Evolutionary conservation across 352 stramenopile species (phyloP), one percentile per base, ranked within the genome.

Genomic region (Hyaloperonospora brassicae): DNA sequence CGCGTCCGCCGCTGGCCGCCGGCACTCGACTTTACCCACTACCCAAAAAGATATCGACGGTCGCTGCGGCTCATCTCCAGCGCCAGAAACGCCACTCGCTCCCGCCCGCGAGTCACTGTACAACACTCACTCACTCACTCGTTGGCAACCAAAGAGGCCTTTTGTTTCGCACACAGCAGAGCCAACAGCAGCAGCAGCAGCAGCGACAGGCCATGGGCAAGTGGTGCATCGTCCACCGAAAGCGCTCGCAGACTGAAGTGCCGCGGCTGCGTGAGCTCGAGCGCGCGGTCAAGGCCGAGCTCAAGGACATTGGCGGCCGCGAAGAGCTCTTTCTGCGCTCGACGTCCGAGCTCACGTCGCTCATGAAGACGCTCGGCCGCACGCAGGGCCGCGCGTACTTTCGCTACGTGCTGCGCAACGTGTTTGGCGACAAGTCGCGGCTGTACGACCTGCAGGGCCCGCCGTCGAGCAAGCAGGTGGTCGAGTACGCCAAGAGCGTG

Each of bases 271-370:
- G 80, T 43, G 77, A 82, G 42, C 75, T 92, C 9, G 76, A 88
- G 60, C 56, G 71, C 41, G 82, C 81, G 13, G 79, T 89, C 41
- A 67, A 79, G 65, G 69, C 72, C 50, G 82, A 92, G 61, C 64
- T 92, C 24, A 50, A 65, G 45, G 70, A 68, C 52, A 62, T 84
- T 17, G 58, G 71, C 17, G 79, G 79, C 8, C 73, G 77, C 34
- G 79, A 89, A 53, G 76, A 90, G 39, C 64, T 88, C n/a, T 93
- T 93, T 48, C 59, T 93, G 57, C 79, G 82, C 41, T 78, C 79
- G 21, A 86, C 70, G 10, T 89, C 82, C 7, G 77, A 80, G 47
- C 74, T 93, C 25, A 86, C 76, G 52, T 55, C 59, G 47, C 61
- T 88, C 14, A 74, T 93, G 62, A 86, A 84, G 43, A 76, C 84